These are phyloP conservation scores for Aspergillus asperescens DNA, from an alignment of 495 filamentous ascomycete genomes.

Conservation along the genomic window DNA sequence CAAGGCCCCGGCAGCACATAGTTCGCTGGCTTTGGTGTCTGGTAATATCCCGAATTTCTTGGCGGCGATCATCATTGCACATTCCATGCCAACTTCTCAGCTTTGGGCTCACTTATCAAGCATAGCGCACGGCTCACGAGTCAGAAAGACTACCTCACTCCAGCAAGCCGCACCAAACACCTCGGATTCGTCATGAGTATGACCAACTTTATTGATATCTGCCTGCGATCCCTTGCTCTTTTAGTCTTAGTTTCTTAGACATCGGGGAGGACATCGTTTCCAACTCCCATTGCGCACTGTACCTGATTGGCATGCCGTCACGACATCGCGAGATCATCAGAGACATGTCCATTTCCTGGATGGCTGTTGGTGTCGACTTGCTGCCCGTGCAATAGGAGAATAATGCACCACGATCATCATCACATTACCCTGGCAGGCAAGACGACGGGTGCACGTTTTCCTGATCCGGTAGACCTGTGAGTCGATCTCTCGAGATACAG, in stretches of 20 bases:
- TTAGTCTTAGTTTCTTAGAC: neutral
- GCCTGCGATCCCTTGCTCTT: neutral
- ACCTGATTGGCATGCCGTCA: neutral
- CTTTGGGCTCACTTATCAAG: too few relatives aligned
- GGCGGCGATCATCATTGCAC: neutral
- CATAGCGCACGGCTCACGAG: too few relatives aligned
- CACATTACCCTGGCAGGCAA: neutral
- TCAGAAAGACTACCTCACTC: too few relatives aligned
- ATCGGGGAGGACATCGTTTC: neutral
- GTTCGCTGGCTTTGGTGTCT: neutral
- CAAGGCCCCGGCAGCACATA: neutral
- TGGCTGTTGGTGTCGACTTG: neutral
- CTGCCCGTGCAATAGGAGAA: neutral
- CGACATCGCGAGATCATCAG: neutral
- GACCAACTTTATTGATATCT: neutral
- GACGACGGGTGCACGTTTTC: neutral
- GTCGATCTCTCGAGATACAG: neutral
- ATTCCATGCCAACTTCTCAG: too few relatives aligned
- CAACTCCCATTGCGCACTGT: neutral
- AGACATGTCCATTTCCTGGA: neutral
- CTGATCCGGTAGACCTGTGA: neutral
- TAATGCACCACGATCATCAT: neutral
- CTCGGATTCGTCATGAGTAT: slow-evolving; percentile 3
- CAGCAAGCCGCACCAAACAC: too few relatives aligned
- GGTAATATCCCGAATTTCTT: too few relatives aligned